Conservation (phyloP, 2,329 filamentous ascomycete species). For the Fusarium palustre region DNA sequence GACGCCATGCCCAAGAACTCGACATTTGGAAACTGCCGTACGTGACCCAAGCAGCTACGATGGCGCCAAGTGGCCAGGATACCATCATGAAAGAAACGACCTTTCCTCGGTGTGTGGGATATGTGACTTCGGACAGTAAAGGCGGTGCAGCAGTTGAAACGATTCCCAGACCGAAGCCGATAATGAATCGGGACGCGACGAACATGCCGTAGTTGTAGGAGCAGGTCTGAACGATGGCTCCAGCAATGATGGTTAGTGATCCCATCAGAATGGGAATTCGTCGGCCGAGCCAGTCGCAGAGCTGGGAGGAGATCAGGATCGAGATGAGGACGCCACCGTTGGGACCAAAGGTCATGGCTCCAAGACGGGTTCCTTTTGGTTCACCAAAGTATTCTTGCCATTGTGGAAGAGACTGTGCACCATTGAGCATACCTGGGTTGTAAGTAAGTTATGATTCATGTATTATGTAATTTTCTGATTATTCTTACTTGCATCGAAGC, state of each 20-base stretch:
- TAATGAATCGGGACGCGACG: slow-evolving; percentile 50
- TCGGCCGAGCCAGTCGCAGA: slow-evolving; percentile 47
- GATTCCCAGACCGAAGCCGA: slow-evolving; percentile 58
- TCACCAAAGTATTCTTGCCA: slow-evolving; percentile 49
- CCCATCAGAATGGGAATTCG: slow-evolving; percentile 46
- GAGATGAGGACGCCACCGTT: slow-evolving; percentile 44
- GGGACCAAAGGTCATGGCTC: slow-evolving; percentile 47
- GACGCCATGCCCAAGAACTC: slow-evolving; percentile 61
- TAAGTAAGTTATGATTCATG: slow-evolving; percentile 10
- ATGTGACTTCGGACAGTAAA: slow-evolving; percentile 52
- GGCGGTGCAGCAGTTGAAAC: slow-evolving; percentile 49
- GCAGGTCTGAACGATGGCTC: slow-evolving; percentile 46
- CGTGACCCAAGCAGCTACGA: slow-evolving; percentile 49
- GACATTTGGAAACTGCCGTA: slow-evolving; percentile 57
- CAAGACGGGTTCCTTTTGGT: slow-evolving; percentile 47
- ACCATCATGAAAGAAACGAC: slow-evolving; percentile 48
- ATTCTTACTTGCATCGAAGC: slow-evolving; percentile 49
- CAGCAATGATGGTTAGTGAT: slow-evolving; percentile 47
- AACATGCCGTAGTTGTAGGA: slow-evolving; percentile 52
- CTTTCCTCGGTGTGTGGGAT: slow-evolving; percentile 52
- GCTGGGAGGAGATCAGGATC: slow-evolving; percentile 43
- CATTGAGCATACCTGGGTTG: slow-evolving; percentile 50
- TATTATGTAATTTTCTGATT: rapidly evolving
- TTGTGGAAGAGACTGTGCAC: slow-evolving; percentile 49
- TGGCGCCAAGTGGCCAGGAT: slow-evolving; percentile 34